These are phyloP conservation scores for Achaetomium macrosporum DNA, from an alignment of 2,329 filamentous ascomycete species.

Conservation along the genomic window DNA sequence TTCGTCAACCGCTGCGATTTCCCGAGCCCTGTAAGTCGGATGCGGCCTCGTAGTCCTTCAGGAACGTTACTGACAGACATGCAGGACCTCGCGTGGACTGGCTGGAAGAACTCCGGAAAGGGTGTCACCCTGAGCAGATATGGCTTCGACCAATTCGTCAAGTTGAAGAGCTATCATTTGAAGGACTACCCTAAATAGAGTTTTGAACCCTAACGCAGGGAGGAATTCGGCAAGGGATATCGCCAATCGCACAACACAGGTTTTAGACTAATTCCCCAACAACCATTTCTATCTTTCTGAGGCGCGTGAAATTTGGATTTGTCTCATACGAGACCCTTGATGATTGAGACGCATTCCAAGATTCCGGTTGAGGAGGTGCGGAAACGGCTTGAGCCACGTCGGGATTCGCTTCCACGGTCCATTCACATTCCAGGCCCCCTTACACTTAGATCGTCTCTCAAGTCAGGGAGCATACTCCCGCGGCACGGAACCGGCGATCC, in stretches of 20 bases:
- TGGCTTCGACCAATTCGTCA: slow-evolving; percentile 93
- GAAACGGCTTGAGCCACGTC: slow-evolving; percentile 12
- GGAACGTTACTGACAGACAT: slow-evolving; percentile 21
- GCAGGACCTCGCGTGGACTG: slow-evolving; percentile 90
- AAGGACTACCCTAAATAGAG: slow-evolving; percentile 67
- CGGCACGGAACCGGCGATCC: slow-evolving; percentile 10
- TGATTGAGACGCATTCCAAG: slow-evolving; percentile 20
- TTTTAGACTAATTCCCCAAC: slow-evolving; percentile 12
- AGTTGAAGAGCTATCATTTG: slow-evolving; percentile 91
- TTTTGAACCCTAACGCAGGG: slow-evolving; percentile 11
- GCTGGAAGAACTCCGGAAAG: slow-evolving; percentile 95
- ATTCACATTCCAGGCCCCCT: slow-evolving; percentile 16
- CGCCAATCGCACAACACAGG: slow-evolving; percentile 9
- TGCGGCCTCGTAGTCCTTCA: background rate
- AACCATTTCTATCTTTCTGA: slow-evolving; percentile 2
- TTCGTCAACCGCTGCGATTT: slow-evolving; percentile 95
- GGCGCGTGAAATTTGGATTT: slow-evolving; percentile 5
- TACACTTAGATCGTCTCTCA: background rate
- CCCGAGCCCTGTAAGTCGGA: slow-evolving; percentile 71
- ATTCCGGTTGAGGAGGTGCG: slow-evolving; percentile 16
- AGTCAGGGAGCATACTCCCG: slow-evolving; percentile 14
- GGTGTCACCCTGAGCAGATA: slow-evolving; percentile 84
- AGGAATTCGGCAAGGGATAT: slow-evolving; percentile 17
- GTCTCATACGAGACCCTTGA: slow-evolving; percentile 14
- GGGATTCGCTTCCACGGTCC: slow-evolving; percentile 3